Conservation (phyloP, 495 filamentous ascomycete genomes). For the Entonaema liquescens region DNA sequence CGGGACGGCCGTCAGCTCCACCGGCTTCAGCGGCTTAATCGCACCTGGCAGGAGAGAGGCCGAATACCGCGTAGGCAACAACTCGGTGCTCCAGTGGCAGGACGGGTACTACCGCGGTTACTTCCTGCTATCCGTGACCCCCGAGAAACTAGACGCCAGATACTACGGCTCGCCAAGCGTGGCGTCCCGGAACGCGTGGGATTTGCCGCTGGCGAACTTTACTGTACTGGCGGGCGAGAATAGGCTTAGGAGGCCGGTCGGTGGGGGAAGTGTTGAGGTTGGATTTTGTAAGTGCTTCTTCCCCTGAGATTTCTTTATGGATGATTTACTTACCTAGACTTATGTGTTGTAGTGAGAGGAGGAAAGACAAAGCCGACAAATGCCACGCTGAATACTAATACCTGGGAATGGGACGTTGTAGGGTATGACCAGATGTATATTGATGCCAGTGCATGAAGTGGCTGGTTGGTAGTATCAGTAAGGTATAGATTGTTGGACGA, state of each 20-base stretch:
- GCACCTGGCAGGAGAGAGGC: conserved; percentile 51
- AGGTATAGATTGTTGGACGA: too few relatives aligned
- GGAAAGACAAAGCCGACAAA: conserved; percentile 59
- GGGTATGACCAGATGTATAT: conserved; percentile 47
- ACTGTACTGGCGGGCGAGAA: conserved; percentile 66
- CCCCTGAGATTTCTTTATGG: neutral
- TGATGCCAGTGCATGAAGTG: conserved; percentile 3
- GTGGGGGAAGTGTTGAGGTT: conserved; percentile 59
- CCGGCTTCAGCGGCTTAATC: conserved; percentile 59
- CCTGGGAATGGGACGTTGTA: conserved; percentile 45
- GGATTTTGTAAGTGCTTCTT: conserved; percentile 45
- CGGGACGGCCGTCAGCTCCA: conserved; percentile 67
- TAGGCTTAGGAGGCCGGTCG: conserved; percentile 57
- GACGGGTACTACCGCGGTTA: conserved; percentile 74
- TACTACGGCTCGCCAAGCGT: conserved; percentile 56
- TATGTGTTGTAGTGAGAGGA: conserved; percentile 49
- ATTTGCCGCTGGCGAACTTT: conserved; percentile 69
- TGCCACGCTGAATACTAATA: conserved; percentile 60
- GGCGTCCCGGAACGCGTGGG: conserved; percentile 57
- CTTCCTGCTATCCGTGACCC: conserved; percentile 51
- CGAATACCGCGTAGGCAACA: conserved; percentile 56
- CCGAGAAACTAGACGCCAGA: conserved; percentile 35
- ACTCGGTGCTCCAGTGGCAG: conserved; percentile 71
- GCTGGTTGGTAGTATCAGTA: too few relatives aligned
- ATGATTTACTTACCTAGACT: conserved; percentile 1